phyloP scores from a whole-genome alignment of 192 early-diverging fungal species.

The Mortierella alpina region DNA sequence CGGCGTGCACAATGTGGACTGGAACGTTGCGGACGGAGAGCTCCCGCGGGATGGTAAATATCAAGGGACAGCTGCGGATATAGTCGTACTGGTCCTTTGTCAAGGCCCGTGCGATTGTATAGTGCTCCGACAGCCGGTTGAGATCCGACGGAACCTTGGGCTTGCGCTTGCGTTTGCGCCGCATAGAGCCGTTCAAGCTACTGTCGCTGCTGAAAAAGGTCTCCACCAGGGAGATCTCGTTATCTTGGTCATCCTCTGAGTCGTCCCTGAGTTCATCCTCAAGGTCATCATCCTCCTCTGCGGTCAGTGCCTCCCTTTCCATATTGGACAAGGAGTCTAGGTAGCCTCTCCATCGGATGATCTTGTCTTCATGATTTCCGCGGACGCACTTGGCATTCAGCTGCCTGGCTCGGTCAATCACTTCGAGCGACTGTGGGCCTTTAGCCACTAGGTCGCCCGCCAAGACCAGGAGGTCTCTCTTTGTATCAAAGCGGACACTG shows the following conservation, averaged over 20 bases:
- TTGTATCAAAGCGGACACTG: conserved; percentile 45
- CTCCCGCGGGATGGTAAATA: conserved; percentile 54
- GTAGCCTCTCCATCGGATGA: conserved; percentile 67
- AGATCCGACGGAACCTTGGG: conserved; percentile 33
- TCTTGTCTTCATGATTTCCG: conserved; percentile 82
- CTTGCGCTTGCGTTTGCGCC: conserved; percentile 18
- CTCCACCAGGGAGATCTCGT: neutral
- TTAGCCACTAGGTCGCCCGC: conserved; percentile 77
- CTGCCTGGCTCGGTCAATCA: conserved; percentile 62
- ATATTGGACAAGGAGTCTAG: conserved; percentile 49
- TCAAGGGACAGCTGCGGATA: conserved; percentile 64
- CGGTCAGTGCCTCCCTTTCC: conserved; percentile 10
- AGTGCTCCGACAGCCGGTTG: conserved; percentile 55
- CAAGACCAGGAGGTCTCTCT: conserved; percentile 67
- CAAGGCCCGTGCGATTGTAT: conserved; percentile 31
- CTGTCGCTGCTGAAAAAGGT: neutral
- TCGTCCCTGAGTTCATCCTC: conserved; percentile 35
- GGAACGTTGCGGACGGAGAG: conserved; percentile 49
- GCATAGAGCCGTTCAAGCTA: neutral
- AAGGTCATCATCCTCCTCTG: neutral
- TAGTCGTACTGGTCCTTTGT: conserved; percentile 61
- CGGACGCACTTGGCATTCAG: conserved; percentile 66
- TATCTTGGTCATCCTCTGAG: neutral
- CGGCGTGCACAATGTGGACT: conserved; percentile 75
- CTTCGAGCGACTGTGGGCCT: conserved; percentile 69